Base-by-base conservation (phyloP, 768 basidiomycete species). In the Naganishia antarctica region DNA sequence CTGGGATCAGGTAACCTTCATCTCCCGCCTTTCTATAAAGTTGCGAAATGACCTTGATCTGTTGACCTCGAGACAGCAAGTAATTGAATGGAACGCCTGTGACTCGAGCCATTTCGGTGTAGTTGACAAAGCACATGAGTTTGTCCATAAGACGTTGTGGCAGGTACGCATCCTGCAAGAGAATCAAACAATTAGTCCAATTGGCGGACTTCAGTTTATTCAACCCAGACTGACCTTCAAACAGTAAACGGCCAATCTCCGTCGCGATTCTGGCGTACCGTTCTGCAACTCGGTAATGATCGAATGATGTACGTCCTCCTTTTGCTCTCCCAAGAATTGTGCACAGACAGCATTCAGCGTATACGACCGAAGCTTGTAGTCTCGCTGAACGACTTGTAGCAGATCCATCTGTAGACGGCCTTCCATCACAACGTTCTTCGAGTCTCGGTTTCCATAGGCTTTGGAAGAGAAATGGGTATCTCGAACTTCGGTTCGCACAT, bases 81-180 rank as follows among this genome's bases (percentile, higher is more conserved):
- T 85, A 97, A 73, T 97, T 98, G 84, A 99, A 99, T 0, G 96
- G 96, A 12, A 99, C 92, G n/a, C 96, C 96, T 0, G 96, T 99
- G 3, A 99, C 96, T 76, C 96, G 89, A n/a, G 96, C 84, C 96
- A 99, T 98, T 77, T 99, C 96, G 48, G 85, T 87, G 73, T 96
- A 97, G 77, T 99, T 99, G 77, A 99, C 87, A 72, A 99, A 92
- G 68, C 91, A 98, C 96, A 98, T 97, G 32, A 99, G 82, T 77
- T 98, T 99, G 78, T 98, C 96, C 77, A 99, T 83, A 41, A 98
- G 78, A 60, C 96, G 82, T 78, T 99, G 96, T 0, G 96, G 96
- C 26, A 99, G 85, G 76, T 99, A 99, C 3, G 96, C 94, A 82
- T 99, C 96, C 91, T 96, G 68, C 34, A 8, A 15, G 37, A 12